Evolutionary conservation across 345 rosid genomes (phyloP), one percentile per base, ranked within the genome.

Genomic region (Euphorbia peplus): DNA sequence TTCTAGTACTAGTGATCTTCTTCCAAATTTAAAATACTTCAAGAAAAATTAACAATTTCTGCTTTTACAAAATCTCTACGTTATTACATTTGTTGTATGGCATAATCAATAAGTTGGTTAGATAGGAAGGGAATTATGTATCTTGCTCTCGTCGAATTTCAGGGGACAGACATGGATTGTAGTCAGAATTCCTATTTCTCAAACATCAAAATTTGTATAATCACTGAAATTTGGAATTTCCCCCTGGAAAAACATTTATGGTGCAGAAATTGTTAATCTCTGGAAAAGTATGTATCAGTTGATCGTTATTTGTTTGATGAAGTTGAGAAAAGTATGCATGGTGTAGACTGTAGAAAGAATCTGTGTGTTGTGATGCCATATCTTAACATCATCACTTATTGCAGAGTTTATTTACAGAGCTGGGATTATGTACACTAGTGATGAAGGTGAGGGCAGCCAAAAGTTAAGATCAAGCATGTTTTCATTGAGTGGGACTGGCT

Each of bases 391-490:
- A 80, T 80, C 75, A 75, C 76, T 77, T 72, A 75, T 65, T 79
- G 83, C 84, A 86, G 91, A 86, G 83, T 54, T 77, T 58, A 62
- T 77, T 83, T 85, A 78, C 97, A 87, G 96, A 86, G 96, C 93
- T 83, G 97, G 97, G 86, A 93, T 93, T 53, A 91, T 91, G 96
- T 91, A 89, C 74, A 73, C 83, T 66, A 73, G 88, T 0, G 71
- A 67, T 68, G 83, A 77, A 25, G 83, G 70, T 63, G 87, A 83
- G 64, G 71, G 8, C 57, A 84, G 58, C n/a, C 79, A 78, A 54
- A 78, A 76, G 64, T 70, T 86, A 54, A 80, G 67, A 68, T 80
- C 93, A 16, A 82, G 78, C 67, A 80, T 73, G 83, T 82, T 93
- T 48, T 86, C 95, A n/a, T 76, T 91, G 77, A 87, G 86, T 15